These are phyloP conservation scores for Trichoderma semiorbis DNA, from an alignment of 2,329 filamentous ascomycete genomes.

Conservation along the genomic window DNA sequence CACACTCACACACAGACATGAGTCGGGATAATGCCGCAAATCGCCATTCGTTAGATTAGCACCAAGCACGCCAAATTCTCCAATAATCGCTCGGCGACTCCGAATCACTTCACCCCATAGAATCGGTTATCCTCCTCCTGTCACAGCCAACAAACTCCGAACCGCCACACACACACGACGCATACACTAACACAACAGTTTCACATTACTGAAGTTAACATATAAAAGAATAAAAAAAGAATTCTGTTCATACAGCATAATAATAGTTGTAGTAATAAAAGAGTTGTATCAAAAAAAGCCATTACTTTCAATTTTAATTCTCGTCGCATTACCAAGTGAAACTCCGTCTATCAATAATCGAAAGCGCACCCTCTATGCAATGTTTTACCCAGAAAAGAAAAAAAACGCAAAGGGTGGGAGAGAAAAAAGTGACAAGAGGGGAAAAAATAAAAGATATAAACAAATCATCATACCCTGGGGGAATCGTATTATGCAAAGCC, in stretches of 20 bases:
- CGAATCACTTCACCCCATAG: neutral
- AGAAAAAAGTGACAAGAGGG: constrained; percentile 5
- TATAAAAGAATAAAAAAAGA: neutral
- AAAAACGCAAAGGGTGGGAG: neutral
- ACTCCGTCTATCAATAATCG: constrained; percentile 12
- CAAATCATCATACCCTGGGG: constrained; percentile 14
- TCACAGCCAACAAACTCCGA: neutral
- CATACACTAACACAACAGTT: neutral
- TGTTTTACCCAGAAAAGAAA: constrained; percentile 8
- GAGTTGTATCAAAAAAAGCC: neutral
- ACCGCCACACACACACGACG: neutral
- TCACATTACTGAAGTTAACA: neutral
- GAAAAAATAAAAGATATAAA: constrained; percentile 7
- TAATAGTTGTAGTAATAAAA: neutral
- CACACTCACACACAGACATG: neutral
- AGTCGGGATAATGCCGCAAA: neutral
- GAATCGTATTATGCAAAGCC: constrained; percentile 20
- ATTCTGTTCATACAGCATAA: neutral
- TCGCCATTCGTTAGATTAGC: neutral
- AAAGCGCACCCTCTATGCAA: constrained; percentile 6
- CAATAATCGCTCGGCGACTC: neutral
- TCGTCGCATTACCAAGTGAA: constrained; percentile 11
- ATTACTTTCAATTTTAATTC: constrained; percentile 9
- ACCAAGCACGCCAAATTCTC: neutral
- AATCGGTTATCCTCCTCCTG: neutral